Percentiles rank a stretch among this genome's conserved stretches.
These are phyloP conservation scores for Ganoderma boninense DNA, from an alignment of 1,284 basidiomycete species.

Conservation along the genomic window DNA sequence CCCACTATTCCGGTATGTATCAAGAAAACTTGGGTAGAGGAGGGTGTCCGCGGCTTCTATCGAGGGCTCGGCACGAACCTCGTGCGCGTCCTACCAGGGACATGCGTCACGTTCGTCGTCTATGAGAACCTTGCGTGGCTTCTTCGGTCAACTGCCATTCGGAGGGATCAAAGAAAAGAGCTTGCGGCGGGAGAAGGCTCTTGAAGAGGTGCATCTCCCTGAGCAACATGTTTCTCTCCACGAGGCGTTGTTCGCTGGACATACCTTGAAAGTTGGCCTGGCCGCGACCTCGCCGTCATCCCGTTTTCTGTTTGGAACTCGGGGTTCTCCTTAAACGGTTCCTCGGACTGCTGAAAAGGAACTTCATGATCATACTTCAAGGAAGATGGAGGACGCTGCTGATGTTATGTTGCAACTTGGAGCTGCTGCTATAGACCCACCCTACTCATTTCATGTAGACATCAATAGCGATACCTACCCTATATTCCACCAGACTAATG, in stretches of 20 bases:
- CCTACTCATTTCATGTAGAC: slow-evolving; percentile 7
- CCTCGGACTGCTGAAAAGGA: neutral
- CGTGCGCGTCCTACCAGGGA: slow-evolving; percentile 95
- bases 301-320: neutral
- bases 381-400: neutral
- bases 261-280: neutral
- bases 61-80: slow-evolving; percentile 96
- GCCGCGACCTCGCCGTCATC: neutral
- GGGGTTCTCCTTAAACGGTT: neutral
- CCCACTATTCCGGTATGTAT: slow-evolving; percentile 87
- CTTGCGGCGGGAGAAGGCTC: neutral
- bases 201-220: neutral
- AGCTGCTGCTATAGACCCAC: slow-evolving; percentile 7
- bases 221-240: neutral
- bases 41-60: slow-evolving; percentile 91
- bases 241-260: neutral
- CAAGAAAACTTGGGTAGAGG: slow-evolving; percentile 80
- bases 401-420: neutral
- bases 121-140: slow-evolving; percentile 96
- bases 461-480: neutral
- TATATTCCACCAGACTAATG: slow-evolving; percentile 3
- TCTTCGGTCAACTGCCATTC: slow-evolving; percentile 66
- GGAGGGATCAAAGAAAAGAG: slow-evolving; percentile 33
- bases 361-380: neutral
- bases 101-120: slow-evolving; percentile 98